phyloP scores from a whole-genome alignment of 495 filamentous ascomycete genomes.

The Entonaema liquescens region DNA sequence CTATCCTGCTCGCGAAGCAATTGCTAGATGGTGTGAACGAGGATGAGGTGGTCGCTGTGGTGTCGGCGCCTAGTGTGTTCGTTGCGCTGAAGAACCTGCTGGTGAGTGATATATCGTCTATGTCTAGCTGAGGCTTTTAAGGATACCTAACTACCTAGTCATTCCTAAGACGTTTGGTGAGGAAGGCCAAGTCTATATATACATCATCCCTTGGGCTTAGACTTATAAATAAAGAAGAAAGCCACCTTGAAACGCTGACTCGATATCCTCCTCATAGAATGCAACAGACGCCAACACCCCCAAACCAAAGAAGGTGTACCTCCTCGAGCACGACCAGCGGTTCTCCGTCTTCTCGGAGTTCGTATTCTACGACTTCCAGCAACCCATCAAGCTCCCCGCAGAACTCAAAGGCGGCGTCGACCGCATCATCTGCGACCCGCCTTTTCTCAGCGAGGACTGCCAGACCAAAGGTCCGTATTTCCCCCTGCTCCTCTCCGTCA shows the following conservation, averaged over 20 bases:
- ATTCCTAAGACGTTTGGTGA: too few species aligned
- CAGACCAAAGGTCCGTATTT: constrained; percentile 72
- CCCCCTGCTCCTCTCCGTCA: neutral
- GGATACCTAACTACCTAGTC: too few species aligned
- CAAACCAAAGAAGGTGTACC: constrained; percentile 61
- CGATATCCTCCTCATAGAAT: constrained; percentile 29
- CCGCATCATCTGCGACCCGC: constrained; percentile 77
- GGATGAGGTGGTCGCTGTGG: constrained; percentile 67
- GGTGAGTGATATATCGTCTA: constrained; percentile 48
- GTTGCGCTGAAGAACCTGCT: constrained; percentile 74
- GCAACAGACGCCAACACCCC: constrained; percentile 42
- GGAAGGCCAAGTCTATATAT: too few species aligned
- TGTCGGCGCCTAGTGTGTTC: constrained; percentile 81
- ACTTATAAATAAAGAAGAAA: too few species aligned
- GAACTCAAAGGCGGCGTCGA: constrained; percentile 70
- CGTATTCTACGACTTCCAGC: constrained; percentile 73
- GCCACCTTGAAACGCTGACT: neutral
- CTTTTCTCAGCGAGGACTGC: constrained; percentile 80
- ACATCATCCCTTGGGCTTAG: too few species aligned
- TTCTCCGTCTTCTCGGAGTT: constrained; percentile 78
- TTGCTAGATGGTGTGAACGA: constrained; percentile 65
- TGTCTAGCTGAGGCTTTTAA: too few species aligned
- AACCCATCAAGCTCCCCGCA: constrained; percentile 68
- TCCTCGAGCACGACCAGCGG: constrained; percentile 76
- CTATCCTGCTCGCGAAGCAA: constrained; percentile 65